Conservation (phyloP, 176 grass and related monocot genomes). For the Oryza brachyantha region DNA sequence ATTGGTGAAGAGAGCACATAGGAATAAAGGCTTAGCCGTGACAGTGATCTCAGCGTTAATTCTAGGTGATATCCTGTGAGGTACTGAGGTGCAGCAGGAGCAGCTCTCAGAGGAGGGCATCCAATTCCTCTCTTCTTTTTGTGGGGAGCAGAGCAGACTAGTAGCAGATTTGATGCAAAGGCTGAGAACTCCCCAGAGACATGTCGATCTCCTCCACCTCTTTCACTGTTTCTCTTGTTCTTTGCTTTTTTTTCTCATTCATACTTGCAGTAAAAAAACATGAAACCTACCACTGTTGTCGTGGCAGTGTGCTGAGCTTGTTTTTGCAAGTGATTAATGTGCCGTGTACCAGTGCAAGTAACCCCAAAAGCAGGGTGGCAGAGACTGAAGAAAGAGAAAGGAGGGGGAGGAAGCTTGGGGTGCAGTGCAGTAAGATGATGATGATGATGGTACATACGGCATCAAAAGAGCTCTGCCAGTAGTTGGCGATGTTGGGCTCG, state of each 20-base stretch:
- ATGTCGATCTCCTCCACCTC: background rate
- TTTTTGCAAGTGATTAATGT: background rate
- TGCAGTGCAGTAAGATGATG: too few relatives aligned
- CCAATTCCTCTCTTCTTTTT: conserved; percentile 44
- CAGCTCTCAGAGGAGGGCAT: conserved; percentile 24
- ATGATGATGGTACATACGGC: conserved; percentile 88
- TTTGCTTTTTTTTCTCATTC: background rate
- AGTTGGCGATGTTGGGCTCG: conserved; percentile 99
- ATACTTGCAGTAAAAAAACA: conserved; percentile 4
- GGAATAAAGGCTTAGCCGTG: conserved; percentile 46
- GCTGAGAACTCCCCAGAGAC: conserved; percentile 14
- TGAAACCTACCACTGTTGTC: background rate
- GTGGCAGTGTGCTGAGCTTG: background rate
- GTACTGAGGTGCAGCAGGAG: too few relatives aligned
- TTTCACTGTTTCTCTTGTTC: background rate
- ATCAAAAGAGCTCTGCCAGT: conserved; percentile 99
- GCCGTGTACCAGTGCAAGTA: background rate
- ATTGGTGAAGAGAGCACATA: conserved; percentile 13
- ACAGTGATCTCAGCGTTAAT: conserved; percentile 42
- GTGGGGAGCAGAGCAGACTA: conserved; percentile 14
- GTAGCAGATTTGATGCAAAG: conserved; percentile 46
- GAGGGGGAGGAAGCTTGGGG: too few relatives aligned
- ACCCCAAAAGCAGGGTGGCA: conserved; percentile 16
- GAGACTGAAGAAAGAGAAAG: conserved; percentile 38
- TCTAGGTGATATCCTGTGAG: conserved; percentile 12